phyloP scores from a whole-genome alignment of 1,139 yeast species.

The Blastobotrys malaysiensis region DNA sequence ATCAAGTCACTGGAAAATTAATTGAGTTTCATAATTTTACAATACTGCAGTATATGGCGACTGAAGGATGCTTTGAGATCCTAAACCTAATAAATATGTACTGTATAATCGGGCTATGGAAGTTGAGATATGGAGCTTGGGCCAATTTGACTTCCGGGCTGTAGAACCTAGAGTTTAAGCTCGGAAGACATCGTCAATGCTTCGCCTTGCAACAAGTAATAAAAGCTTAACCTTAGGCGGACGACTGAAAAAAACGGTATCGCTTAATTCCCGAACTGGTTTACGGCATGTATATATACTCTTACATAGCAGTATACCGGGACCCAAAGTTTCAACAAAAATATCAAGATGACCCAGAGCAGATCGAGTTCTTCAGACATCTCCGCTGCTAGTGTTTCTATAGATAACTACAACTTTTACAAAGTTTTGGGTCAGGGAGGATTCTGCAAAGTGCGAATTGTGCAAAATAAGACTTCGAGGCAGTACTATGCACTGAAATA shows the following conservation, averaged over 20 bases:
- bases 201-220: neutral
- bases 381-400: neutral
- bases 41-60: no score
- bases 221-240: neutral
- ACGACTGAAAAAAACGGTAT: neutral
- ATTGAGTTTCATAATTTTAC: no score
- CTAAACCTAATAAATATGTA: no score
- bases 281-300: neutral
- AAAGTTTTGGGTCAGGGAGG: constrained; percentile 25
- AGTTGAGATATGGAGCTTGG: no score
- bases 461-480: constrained; percentile 50
- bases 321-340: neutral
- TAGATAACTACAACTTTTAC: constrained; percentile 17
- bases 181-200: neutral
- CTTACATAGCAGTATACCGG: neutral
- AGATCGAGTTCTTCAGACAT: neutral
- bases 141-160: neutral
- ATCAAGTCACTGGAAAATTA: no score
- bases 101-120: no score
- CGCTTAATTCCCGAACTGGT: neutral
- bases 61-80: no score
- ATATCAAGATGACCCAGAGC: neutral
- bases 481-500: constrained; percentile 71
- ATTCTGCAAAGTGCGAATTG: constrained; percentile 70
- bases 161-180: neutral